Percentiles rank a stretch among this genome's conserved stretches.
Evolutionary conservation across 495 filamentous ascomycete genomes (phyloP).

Genomic region (Trichoderma gamsii): DNA sequence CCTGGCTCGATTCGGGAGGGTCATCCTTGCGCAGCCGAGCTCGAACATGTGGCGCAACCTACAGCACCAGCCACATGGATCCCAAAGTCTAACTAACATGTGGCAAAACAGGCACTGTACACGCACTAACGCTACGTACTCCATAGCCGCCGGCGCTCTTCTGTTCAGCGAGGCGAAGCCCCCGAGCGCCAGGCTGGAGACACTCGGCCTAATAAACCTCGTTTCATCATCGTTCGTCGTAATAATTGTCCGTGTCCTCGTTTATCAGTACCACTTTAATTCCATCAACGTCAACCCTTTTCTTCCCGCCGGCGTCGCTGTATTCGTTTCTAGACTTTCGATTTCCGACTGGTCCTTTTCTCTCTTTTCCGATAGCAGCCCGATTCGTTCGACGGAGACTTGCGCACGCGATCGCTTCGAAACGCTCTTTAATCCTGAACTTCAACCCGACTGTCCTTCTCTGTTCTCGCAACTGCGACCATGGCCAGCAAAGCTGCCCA

Average conservation of each 20-base stretch:
- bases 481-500: slow-evolving; percentile 83
- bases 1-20: background rate
- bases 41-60: slow-evolving; percentile 4
- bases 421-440: background rate
- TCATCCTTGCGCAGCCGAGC: background rate
- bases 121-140: background rate
- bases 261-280: background rate
- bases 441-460: slow-evolving; percentile 1
- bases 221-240: slow-evolving; percentile 4
- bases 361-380: background rate
- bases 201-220: background rate
- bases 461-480: slow-evolving; percentile 16
- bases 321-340: background rate
- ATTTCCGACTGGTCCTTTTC: background rate
- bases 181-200: background rate
- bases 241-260: background rate
- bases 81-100: background rate
- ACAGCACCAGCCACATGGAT: background rate
- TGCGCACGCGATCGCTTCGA: background rate
- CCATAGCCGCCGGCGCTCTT: background rate
- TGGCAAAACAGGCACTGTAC: background rate
- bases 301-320: background rate
- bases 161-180: background rate
- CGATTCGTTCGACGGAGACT: background rate
- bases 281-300: background rate